Evolutionary conservation across 495 filamentous ascomycete species (phyloP), one percentile per base, ranked within the genome.

Genomic region (Penicillium simplicissimum): DNA sequence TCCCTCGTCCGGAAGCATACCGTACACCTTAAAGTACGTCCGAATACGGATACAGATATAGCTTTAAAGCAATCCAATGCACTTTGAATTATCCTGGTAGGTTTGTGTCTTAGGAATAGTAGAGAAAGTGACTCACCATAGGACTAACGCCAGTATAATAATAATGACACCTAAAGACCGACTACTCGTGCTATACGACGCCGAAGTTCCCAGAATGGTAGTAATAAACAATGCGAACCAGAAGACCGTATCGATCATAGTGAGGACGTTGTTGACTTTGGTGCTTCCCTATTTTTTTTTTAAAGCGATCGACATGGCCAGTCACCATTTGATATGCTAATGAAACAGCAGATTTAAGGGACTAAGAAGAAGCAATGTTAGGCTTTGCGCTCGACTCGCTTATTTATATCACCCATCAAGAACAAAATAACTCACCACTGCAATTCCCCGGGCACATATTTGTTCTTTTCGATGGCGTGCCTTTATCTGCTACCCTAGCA

Each of bases 321-420:
- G 74, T 74, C 8, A 71, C 6, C 35, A 75, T n/a, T 47, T 75
- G 71, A 55, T 76, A 76, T 9, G 66, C 58, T n/a, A 76, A 55
- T 61, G 73, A 76, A 43, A 69, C 36, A 4, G 61, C 63, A 14
- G 74, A 71, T 67, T 76, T 76, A 34, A 74, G 11, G 21, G 67
- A 71, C 72, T 74, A 33, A 48, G 17, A 48, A 17, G 38, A 11
- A 1, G 37, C 14, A 45, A 14, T 19, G 9, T 15, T 57, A 38
- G 9, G 10, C 8, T 13, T 45, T 5, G 10, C 19, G 19, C 8
- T 11, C 10, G 37, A 45, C 8, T 11, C 10, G 37, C 0, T 13
- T 14, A 13, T 17, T n/a, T 1, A 7, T 10, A 38, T 5, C 37
- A 38, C 37, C 37, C 19, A 43, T 9, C n/a, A 45, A 19, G 42